Base-by-base conservation (phyloP, 352 stramenopile species). In the Poterioochromonas sp. region DNA sequence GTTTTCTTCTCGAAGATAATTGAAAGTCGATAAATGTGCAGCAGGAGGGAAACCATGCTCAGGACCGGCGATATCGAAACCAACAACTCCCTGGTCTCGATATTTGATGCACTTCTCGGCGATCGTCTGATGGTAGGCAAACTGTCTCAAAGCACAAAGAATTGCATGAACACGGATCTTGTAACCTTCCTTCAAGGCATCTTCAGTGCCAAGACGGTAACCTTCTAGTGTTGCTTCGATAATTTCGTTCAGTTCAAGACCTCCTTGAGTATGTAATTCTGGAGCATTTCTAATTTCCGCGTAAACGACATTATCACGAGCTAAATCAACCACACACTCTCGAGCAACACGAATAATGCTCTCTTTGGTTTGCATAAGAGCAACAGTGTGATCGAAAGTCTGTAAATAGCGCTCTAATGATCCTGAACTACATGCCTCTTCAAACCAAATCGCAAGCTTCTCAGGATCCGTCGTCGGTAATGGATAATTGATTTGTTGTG, bases 251-350 rank as follows among this genome's bases (percentile, higher is more conserved):
- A 29, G 26, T 8, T 11, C 26, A 8, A 40, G 12, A 18, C 12
- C 34, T 29, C 8, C 12, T 15, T 68, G 5, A 26, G 26, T 26
- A 39, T 29, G 26, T 8, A 68, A 18, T 39, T 68, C 58, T 29
- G 58, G 58, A 11, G 58, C 58, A 39, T 68, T 29, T 15, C 58
- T 5, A 39, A 68, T 68, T 39, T 68, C 58, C 12, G 58, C 58
- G 26, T 68, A 68, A 68, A 68, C 29, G 12, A 68, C 58, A 39
- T 35, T 35, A 68, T 68, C 58, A 8, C 8, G 5, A 39, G 58
- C 58, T 39, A 68, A 68, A 68, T 68, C 58, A 8, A 68, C 8
- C 29, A 68, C 58, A 68, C 58, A 68, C 29, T 68, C 58, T 40
- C 58, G 12, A 15, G 58, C 58, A 68, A 68, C 26, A 68, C 58